A percentile compares a stretch with the other conserved stretches of the same genome.
Evolutionary conservation across 441 rosid species (phyloP).

Genomic region (Populus trichocarpa): DNA sequence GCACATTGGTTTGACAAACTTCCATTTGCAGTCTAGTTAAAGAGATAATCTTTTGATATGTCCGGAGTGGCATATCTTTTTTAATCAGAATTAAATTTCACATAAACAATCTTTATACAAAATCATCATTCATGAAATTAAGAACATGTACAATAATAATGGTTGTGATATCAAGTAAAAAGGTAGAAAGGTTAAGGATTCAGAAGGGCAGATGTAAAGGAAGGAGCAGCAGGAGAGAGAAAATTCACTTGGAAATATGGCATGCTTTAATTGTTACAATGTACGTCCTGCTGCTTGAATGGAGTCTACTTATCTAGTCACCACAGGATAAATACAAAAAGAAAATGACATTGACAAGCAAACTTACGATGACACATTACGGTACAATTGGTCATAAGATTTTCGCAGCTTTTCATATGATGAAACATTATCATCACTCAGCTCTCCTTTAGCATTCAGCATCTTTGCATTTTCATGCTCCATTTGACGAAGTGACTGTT

Average conservation of each 20-base stretch:
- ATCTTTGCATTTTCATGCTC: conserved; percentile 96
- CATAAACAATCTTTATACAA: background rate
- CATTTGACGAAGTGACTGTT: conserved; percentile 89
- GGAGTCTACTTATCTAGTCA: background rate
- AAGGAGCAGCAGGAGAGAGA: background rate
- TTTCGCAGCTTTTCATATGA: conserved; percentile 95
- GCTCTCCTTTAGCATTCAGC: conserved; percentile 96
- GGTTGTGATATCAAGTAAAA: background rate
- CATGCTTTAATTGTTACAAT: background rate
- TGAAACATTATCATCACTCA: conserved; percentile 84
- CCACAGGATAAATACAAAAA: conserved; percentile 18
- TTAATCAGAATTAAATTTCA: background rate
- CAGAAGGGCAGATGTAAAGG: background rate
- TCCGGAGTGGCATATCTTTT: background rate
- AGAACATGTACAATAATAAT: background rate
- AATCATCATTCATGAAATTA: background rate
- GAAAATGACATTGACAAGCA: conserved; percentile 22
- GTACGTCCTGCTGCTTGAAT: background rate
- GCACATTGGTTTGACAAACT: background rate
- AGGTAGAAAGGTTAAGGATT: background rate
- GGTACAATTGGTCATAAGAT: conserved; percentile 90
- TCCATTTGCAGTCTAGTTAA: background rate
- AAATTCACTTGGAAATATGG: background rate
- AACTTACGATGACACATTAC: conserved; percentile 93
- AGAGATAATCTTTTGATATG: background rate